A percentile compares a stretch with the other conserved stretches of the same genome.
Evolutionary conservation across 2,329 filamentous ascomycete genomes (phyloP).

Genomic region (Ophidiomyces ophidiicola): DNA sequence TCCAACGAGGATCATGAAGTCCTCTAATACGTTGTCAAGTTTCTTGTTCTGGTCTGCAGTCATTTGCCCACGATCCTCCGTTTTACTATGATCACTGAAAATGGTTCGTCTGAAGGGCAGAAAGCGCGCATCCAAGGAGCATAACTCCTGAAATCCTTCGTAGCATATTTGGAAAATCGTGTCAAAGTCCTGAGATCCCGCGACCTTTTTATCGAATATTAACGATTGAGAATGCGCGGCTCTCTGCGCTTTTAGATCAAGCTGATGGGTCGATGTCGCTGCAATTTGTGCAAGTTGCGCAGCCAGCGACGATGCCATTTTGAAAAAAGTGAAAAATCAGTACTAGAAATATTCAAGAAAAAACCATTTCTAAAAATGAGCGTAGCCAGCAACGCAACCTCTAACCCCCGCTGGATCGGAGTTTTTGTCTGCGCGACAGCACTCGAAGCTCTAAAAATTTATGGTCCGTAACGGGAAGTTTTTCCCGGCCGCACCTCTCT

Average conservation of each 20-base stretch:
- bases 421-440: background rate
- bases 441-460: constrained; percentile 15
- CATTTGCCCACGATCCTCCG: constrained; percentile 77
- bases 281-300: constrained; percentile 90
- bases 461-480: constrained; percentile 18
- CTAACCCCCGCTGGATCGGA: too few relatives aligned
- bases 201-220: constrained; percentile 77
- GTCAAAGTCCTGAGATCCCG: constrained; percentile 79
- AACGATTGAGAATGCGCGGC: constrained; percentile 85
- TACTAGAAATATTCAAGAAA: constrained; percentile 1
- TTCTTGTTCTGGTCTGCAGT: constrained; percentile 68
- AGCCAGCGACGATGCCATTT: constrained; percentile 76
- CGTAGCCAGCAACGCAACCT: too few relatives aligned
- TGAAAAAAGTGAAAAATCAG: constrained; percentile 14
- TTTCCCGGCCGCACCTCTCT: constrained; percentile 17
- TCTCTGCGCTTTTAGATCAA: constrained; percentile 88
- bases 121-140: constrained; percentile 72
- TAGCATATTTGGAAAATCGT: constrained; percentile 74
- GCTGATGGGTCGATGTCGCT: constrained; percentile 73
- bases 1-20: constrained; percentile 69
- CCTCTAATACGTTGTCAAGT: constrained; percentile 63
- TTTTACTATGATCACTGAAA: constrained; percentile 88
- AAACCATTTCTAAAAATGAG: background rate
- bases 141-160: constrained; percentile 85
- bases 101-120: constrained; percentile 60